A percentile compares a stretch with the other conserved stretches of the same genome.
These are phyloP conservation scores for Fraxinus dipetala DNA, from an alignment of 305 asterid genomes.

Conservation along the genomic window DNA sequence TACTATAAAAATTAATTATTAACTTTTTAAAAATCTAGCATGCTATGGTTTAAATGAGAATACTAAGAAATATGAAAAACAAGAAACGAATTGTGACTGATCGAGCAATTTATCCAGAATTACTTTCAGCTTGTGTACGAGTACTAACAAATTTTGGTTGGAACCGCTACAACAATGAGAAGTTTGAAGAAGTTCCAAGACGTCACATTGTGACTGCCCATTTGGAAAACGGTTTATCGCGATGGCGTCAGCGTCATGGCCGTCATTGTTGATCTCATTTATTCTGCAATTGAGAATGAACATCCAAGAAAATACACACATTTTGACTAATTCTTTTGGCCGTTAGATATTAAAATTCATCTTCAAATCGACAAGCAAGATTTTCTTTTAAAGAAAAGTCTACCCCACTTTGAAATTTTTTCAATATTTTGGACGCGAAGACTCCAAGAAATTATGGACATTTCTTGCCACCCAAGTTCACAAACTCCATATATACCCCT, in stretches of 20 bases:
- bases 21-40: no score
- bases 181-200: background rate
- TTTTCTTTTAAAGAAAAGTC: background rate
- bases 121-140: background rate
- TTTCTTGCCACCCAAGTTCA: constrained; percentile 26
- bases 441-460: constrained; percentile 3
- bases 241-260: constrained; percentile 1
- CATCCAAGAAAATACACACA: background rate
- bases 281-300: background rate
- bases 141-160: background rate
- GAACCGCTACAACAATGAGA: background rate
- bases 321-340: constrained; percentile 8
- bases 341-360: background rate
- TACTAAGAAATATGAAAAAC: background rate
- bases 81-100: no score
- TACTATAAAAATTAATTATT: no score
- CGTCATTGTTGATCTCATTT: constrained; percentile 16
- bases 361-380: background rate
- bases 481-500: constrained; percentile 16
- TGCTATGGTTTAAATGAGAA: no score
- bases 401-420: background rate
- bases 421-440: background rate
- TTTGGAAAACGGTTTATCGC: background rate
- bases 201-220: background rate
- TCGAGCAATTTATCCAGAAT: background rate